Percentiles rank a stretch among this genome's conserved stretches.
Conservation (phyloP, 2,329 filamentous ascomycete genomes). For the Neonectria ditissima region DNA sequence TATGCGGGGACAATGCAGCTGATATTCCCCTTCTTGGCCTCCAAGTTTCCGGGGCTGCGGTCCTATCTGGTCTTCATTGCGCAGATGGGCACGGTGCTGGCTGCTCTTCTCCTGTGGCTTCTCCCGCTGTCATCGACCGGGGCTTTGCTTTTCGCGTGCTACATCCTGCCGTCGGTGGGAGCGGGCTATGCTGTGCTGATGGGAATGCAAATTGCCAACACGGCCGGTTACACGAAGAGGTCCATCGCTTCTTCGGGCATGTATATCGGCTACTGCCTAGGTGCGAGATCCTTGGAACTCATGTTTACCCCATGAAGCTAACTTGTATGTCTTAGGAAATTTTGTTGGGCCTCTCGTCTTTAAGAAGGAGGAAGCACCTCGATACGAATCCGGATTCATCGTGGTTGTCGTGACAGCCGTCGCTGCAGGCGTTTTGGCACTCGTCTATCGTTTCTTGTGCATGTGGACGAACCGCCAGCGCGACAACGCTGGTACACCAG, state of each 20-base stretch:
- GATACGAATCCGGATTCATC: conserved; percentile 55
- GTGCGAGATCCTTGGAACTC: conserved; percentile 20
- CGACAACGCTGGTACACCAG: conserved; percentile 56
- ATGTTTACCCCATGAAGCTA: not conserved
- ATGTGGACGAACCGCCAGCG: conserved; percentile 57
- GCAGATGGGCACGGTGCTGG: conserved; percentile 55
- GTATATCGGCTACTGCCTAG: conserved; percentile 64
- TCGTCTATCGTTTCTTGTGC: conserved; percentile 59
- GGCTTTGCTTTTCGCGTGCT: conserved; percentile 60
- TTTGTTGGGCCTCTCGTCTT: conserved; percentile 59
- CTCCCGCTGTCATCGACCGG: conserved; percentile 44
- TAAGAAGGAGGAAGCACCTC: conserved; percentile 54
- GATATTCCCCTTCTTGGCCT: conserved; percentile 54
- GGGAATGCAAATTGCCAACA: conserved; percentile 58
- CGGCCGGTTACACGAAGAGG: conserved; percentile 64
- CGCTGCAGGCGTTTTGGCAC: conserved; percentile 48
- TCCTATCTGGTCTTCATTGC: conserved; percentile 55
- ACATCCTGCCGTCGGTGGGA: conserved; percentile 58
- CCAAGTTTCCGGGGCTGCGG: conserved; percentile 49
- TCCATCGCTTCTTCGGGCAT: conserved; percentile 60
- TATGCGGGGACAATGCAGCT: conserved; percentile 53
- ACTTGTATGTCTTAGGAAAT: conserved; percentile 43
- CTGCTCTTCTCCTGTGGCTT: conserved; percentile 34
- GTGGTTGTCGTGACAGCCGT: conserved; percentile 51
- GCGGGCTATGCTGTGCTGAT: conserved; percentile 62